Conservation (phyloP, 139 green algal species). For the Micractinium sp. region DNA sequence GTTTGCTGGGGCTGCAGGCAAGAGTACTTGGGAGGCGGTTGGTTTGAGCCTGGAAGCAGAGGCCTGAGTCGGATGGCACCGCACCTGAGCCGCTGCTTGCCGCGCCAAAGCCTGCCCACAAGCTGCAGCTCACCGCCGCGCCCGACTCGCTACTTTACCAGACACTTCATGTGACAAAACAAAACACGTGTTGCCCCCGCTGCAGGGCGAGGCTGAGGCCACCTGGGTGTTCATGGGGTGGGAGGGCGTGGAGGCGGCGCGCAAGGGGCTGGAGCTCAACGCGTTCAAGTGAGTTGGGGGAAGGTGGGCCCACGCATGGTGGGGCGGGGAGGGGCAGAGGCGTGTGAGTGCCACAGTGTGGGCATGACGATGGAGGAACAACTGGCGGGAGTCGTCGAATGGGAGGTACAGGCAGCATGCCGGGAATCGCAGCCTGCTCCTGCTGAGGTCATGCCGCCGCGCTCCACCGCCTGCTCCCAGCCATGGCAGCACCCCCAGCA, state of each 20-base stretch:
- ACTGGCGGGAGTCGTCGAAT: no score
- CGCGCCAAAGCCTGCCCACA: no score
- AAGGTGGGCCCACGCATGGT: background rate
- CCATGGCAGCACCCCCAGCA: background rate
- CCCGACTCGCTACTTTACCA: no score
- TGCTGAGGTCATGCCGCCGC: no score
- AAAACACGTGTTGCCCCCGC: background rate
- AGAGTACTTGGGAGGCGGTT: background rate
- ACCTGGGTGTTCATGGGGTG: constrained; percentile 90
- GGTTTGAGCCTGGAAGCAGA: background rate
- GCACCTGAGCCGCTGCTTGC: no score
- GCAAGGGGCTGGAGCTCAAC: constrained; percentile 73
- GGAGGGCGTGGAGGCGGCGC: constrained; percentile 84
- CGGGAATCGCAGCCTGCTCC: background rate
- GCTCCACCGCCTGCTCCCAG: background rate
- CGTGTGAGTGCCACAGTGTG: no score
- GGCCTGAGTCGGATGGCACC: background rate
- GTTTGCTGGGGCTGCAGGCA: background rate
- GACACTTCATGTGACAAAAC: background rate
- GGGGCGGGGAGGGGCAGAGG: no score
- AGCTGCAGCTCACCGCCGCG: no score
- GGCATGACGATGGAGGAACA: no score
- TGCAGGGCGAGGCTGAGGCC: constrained; percentile 61
- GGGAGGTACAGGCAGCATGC: background rate
- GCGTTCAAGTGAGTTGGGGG: constrained; percentile 55